These are phyloP conservation scores for Wallacemonas sp. DNA, from an alignment of 208 protist species.

Conservation along the genomic window DNA sequence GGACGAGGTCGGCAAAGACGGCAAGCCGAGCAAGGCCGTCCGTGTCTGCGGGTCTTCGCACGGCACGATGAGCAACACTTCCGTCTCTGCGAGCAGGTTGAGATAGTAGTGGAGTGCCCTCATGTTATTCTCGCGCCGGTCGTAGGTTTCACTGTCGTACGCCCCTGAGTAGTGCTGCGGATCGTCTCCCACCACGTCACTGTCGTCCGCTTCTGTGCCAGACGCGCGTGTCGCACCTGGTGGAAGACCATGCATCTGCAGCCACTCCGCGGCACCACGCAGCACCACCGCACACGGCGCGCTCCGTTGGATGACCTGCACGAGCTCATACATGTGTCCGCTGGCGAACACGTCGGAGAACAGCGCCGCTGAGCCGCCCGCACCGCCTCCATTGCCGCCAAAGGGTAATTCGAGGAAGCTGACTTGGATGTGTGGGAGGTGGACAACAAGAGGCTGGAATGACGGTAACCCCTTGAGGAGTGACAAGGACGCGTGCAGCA, in stretches of 20 bases:
- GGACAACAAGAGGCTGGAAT: constrained; percentile 21
- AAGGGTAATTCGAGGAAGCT: constrained; percentile 10
- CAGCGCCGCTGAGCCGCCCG: background rate
- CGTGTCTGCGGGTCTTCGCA: constrained; percentile 23
- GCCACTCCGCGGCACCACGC: constrained; percentile 62
- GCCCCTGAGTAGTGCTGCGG: no score
- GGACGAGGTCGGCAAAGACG: background rate
- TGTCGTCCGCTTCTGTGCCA: constrained; percentile 9
- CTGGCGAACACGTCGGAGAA: constrained; percentile 23
- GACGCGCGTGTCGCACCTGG: background rate
- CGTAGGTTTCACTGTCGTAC: background rate
- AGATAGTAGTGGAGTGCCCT: constrained; percentile 58
- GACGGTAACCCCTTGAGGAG: constrained; percentile 15
- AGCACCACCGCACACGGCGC: constrained; percentile 66
- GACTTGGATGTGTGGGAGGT: constrained; percentile 43
- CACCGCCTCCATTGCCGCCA: background rate
- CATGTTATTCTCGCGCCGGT: constrained; percentile 5
- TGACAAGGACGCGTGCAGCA: background rate
- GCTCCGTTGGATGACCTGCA: constrained; percentile 46
- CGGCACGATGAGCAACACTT: constrained; percentile 60
- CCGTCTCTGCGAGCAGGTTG: constrained; percentile 51
- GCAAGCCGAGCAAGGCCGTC: constrained; percentile 18
- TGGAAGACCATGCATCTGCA: constrained; percentile 25
- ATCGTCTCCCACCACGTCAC: background rate
- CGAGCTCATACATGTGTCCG: constrained; percentile 57